Percentiles rank a stretch among this genome's conserved stretches.
These are phyloP conservation scores for Aspergillus quadrilineatus DNA, from an alignment of 2,329 filamentous ascomycete species.

Conservation along the genomic window DNA sequence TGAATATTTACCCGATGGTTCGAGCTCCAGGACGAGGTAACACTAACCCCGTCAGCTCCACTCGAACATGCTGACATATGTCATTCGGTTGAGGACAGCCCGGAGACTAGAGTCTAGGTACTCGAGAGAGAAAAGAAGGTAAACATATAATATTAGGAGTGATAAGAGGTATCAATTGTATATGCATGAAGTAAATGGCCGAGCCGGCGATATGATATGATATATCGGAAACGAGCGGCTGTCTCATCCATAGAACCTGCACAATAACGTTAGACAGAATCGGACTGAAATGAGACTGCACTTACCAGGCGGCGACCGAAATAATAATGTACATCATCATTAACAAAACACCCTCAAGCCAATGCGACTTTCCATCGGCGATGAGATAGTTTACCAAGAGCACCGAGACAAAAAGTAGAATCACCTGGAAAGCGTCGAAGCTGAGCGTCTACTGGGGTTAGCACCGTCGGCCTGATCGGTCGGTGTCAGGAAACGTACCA, in stretches of 20 bases:
- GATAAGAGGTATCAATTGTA: background rate
- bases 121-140: background rate
- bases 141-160: background rate
- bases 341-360: constrained; percentile 62
- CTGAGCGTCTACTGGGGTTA: constrained; percentile 58
- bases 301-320: constrained; percentile 58
- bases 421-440: constrained; percentile 87
- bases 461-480: background rate
- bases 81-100: background rate
- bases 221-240: background rate
- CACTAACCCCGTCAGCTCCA: background rate
- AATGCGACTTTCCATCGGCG: constrained; percentile 58
- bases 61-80: background rate
- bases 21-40: background rate
- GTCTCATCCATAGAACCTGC: background rate
- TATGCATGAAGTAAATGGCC: background rate
- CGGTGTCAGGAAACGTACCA: constrained; percentile 43
- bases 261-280: background rate
- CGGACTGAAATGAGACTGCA: background rate
- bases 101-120: background rate
- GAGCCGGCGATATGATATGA: background rate
- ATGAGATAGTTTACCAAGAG: constrained; percentile 62
- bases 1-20: constrained; percentile 20
- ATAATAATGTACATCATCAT: constrained; percentile 64
- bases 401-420: constrained; percentile 58